Evolutionary conservation across 169 alveolate genomes (phyloP).

Genomic region (Theileria annulata): DNA sequence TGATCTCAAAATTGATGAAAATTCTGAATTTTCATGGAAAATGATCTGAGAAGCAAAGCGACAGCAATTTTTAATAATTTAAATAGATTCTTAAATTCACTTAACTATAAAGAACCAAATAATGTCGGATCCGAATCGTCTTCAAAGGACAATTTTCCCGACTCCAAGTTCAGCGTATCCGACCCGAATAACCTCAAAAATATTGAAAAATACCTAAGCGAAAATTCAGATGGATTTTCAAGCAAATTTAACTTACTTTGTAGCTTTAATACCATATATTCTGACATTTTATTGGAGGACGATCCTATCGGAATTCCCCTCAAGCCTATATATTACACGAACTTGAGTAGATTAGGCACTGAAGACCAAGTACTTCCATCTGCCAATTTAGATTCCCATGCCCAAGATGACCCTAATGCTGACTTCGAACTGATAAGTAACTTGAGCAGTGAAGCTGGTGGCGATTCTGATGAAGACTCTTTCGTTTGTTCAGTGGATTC

Average conservation of each 20-base stretch:
- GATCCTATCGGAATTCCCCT: constrained; percentile 29
- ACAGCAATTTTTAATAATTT: background rate
- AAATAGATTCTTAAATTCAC: background rate
- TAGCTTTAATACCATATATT: background rate
- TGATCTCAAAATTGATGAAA: too few relatives aligned
- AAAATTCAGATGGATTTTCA: too few relatives aligned
- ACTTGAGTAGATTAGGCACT: background rate
- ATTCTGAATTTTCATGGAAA: background rate
- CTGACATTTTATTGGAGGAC: constrained; percentile 50
- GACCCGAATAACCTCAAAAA: background rate
- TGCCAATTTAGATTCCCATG: constrained; percentile 1
- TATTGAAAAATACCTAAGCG: background rate
- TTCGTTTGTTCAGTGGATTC: constrained; percentile 10
- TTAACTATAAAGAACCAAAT: background rate
- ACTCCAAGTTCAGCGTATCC: background rate
- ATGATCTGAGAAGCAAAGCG: background rate
- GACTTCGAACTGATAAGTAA: background rate
- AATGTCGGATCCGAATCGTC: constrained; percentile 1
- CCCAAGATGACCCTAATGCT: constrained; percentile 9
- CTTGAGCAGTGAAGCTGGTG: background rate
- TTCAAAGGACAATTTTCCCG: background rate
- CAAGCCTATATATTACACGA: background rate
- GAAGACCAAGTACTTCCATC: background rate
- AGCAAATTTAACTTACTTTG: background rate
- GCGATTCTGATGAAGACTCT: background rate